Evolutionary conservation across 352 stramenopile species (phyloP).

Genomic region (Pythium apleroticum): DNA sequence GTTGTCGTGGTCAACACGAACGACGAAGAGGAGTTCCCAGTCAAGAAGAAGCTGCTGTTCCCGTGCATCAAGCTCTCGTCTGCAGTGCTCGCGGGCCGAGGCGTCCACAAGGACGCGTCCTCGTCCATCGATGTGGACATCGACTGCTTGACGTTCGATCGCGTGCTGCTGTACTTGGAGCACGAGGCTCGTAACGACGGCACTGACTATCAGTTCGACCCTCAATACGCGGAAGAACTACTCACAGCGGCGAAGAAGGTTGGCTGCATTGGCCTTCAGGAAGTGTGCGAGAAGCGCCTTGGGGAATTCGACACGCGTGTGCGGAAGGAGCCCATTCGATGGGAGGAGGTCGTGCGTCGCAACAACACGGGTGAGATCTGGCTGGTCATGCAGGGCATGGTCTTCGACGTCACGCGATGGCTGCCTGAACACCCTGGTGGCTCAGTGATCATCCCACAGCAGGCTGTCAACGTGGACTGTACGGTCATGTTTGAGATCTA

Average conservation of each 20-base stretch:
- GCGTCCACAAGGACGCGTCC: conserved; percentile 71
- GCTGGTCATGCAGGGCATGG: conserved; percentile 89
- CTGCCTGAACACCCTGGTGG: conserved; percentile 85
- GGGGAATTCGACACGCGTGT: conserved; percentile 84
- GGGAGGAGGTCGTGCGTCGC: conserved; percentile 72
- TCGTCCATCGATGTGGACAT: conserved; percentile 69
- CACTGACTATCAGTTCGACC: conserved; percentile 78
- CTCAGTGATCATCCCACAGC: conserved; percentile 77
- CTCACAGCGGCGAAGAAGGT: conserved; percentile 66
- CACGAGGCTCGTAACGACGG: conserved; percentile 70
- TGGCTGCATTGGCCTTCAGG: conserved; percentile 69
- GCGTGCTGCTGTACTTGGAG: conserved; percentile 86
- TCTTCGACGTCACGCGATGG: conserved; percentile 89
- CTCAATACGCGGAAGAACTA: conserved; percentile 71
- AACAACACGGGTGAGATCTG: conserved; percentile 78
- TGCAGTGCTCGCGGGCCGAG: conserved; percentile 69
- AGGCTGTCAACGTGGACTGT: conserved; percentile 87
- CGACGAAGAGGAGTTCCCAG: conserved; percentile 88
- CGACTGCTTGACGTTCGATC: conserved; percentile 89
- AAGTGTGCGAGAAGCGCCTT: conserved; percentile 71
- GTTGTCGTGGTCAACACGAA: conserved; percentile 78
- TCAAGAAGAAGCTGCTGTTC: conserved; percentile 89
- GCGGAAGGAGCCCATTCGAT: conserved; percentile 76
- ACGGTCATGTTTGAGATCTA: conserved; percentile 93
- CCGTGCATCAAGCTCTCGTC: conserved; percentile 88